phyloP scores from a whole-genome alignment of 1,284 basidiomycete genomes.

The Boletellus deceptivus region DNA sequence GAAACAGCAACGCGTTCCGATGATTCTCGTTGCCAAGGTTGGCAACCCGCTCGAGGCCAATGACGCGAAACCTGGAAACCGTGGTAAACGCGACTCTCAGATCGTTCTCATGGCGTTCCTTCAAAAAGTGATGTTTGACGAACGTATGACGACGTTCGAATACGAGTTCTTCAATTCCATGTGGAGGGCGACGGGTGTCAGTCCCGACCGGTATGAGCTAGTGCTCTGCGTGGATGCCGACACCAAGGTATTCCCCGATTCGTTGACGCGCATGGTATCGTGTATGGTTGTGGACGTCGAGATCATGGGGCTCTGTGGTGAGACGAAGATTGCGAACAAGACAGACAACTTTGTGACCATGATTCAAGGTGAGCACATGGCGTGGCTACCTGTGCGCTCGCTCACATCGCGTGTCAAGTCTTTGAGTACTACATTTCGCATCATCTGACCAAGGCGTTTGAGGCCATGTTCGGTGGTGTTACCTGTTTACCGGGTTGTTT shows the following conservation, averaged over 20 bases:
- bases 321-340: conserved; percentile 99
- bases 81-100: conserved; percentile 98
- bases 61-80: conserved; percentile 95
- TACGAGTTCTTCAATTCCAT: conserved; percentile 99
- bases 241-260: conserved; percentile 96
- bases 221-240: conserved; percentile 98
- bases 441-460: conserved; percentile 98
- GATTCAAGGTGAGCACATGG: conserved; percentile 78
- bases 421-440: conserved; percentile 99
- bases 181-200: conserved; percentile 92
- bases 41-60: conserved; percentile 88
- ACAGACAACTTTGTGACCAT: conserved; percentile 96
- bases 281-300: conserved; percentile 95
- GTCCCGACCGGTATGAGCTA: conserved; percentile 95
- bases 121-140: conserved; percentile 99
- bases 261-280: conserved; percentile 87
- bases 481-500: conserved; percentile 99
- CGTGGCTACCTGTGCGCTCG: background rate
- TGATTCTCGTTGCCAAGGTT: conserved; percentile 92
- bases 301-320: conserved; percentile 98
- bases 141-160: conserved; percentile 98
- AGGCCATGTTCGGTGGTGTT: conserved; percentile 99
- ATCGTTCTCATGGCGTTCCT: conserved; percentile 98
- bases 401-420: conserved; percentile 47
- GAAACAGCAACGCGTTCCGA: conserved; percentile 96